A percentile compares a stretch with the other conserved stretches of the same genome.
phyloP scores from a whole-genome alignment of 345 rosid species.

The Acer saccharum region DNA sequence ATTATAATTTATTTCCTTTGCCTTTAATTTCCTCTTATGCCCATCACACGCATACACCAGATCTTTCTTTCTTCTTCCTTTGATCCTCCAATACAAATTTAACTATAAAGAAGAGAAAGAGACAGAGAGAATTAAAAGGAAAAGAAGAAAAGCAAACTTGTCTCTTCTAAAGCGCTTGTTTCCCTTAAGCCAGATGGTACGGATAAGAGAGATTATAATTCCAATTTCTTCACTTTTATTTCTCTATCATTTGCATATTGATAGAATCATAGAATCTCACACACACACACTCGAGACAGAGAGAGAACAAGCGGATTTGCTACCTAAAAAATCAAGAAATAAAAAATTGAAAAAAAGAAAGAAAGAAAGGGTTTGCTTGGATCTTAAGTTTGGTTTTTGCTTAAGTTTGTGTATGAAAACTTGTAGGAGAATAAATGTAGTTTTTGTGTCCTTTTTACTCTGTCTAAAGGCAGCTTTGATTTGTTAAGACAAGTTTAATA shows the following conservation, averaged over 20 bases:
- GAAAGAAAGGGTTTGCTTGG: constrained; percentile 56
- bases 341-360: constrained; percentile 2
- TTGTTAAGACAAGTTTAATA: constrained; percentile 22
- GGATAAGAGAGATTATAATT: constrained; percentile 48
- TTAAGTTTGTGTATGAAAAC: constrained; percentile 33
- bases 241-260: constrained; percentile 17
- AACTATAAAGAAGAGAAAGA: constrained; percentile 21
- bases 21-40: constrained; percentile 29
- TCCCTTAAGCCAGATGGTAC: constrained; percentile 6
- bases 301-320: background rate
- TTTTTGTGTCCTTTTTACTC: constrained; percentile 33
- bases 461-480: constrained; percentile 27
- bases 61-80: constrained; percentile 15
- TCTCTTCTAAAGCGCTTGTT: constrained; percentile 37
- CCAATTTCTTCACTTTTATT: constrained; percentile 39
- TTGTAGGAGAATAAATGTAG: constrained; percentile 47
- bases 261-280: background rate
- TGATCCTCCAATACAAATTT: constrained; percentile 41
- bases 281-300: constrained; percentile 1
- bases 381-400: constrained; percentile 50
- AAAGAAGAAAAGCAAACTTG: constrained; percentile 41
- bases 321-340: constrained; percentile 30
- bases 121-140: constrained; percentile 19
- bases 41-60: constrained; percentile 36
- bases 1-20: constrained; percentile 27